Evolutionary conservation across 1,284 basidiomycete species (phyloP), one percentile per base, ranked within the genome.

Genomic region (Ganoderma leucocontextum): DNA sequence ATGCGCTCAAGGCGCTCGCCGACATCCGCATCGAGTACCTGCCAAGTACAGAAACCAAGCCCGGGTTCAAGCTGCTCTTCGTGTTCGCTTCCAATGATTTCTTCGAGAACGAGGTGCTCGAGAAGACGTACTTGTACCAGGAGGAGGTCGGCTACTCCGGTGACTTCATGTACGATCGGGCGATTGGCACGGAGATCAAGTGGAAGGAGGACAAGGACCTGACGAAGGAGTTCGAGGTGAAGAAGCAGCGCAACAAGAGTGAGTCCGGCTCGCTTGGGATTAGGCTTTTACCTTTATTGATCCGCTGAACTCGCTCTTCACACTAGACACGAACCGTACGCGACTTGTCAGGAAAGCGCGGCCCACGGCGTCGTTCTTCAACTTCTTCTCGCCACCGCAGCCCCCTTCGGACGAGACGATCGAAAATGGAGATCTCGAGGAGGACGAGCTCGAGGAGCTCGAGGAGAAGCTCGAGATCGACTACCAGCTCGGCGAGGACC

Each of bases 241-340:
- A 98, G 89, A 99, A 98, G 87, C 97, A 99, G 84, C 87, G 97
- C 76, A 99, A 99, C 86, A 99, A 99, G 88, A 95, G 95, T 97
- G 77, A 70, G 90, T 72, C 29, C 4, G 22, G 60, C 55, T 73
- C 58, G 62, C 59, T 55, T 62, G 39, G 12, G 57, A 29, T 64
- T 64, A 62, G 36, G 59, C 63, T 15, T 49, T 41, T 70, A 62
- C 63, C 62, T 68, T 59, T 68, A 35, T 60, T 62, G 64, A 55
- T 61, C n/a, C 36, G 53, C 29, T 67, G 61, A 67, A 17, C 19
- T 66, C 47, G 22, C 22, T 57, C n/a, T 44, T 47, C 60, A 64
- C 60, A 67, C 35, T 74, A 97, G 95, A 94, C 80, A 97, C 96
- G 47, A 96, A 97, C 82, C 92, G 95, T 74, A 97, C 95, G 5